These are phyloP conservation scores for Tuber indicum DNA, from an alignment of 495 filamentous ascomycete genomes.

Conservation along the genomic window DNA sequence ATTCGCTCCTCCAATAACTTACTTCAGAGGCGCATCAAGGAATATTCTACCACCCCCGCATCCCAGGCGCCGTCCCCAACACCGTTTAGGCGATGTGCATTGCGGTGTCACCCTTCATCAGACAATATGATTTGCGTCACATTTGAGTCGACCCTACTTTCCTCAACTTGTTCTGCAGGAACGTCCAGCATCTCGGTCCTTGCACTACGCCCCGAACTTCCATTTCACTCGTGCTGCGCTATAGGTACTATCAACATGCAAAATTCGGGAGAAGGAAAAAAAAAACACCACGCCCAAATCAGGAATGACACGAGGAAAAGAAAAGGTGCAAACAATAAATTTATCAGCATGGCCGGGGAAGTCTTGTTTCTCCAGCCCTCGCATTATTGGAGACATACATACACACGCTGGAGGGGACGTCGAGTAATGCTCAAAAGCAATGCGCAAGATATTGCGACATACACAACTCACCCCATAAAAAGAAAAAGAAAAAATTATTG, in stretches of 20 bases:
- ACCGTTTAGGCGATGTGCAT: not conserved
- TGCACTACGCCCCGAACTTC: not conserved
- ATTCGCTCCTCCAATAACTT: constrained; percentile 9
- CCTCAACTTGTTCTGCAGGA: not conserved
- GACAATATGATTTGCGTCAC: not conserved
- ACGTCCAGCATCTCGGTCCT: not conserved
- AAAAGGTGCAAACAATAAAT: constrained; percentile 4
- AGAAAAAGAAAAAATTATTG: not conserved
- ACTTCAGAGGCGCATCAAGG: constrained; percentile 15
- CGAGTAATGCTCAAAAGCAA: not conserved
- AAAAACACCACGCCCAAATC: constrained; percentile 13
- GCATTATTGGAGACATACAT: not conserved
- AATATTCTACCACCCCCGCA: constrained; percentile 18
- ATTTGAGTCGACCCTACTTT: constrained; percentile 1
- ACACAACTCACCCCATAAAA: not conserved
- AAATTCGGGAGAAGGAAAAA: not conserved
- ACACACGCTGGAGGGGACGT: not conserved
- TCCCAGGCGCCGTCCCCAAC: constrained; percentile 11
- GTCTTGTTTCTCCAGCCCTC: not conserved
- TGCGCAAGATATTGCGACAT: not conserved
- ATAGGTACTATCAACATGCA: not conserved
- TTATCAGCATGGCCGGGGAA: not conserved
- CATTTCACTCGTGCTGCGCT: not conserved
- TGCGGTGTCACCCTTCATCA: not conserved
- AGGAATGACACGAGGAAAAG: constrained; percentile 21